Conservation (phyloP, 495 filamentous ascomycete species). For the Niebla homalea region DNA sequence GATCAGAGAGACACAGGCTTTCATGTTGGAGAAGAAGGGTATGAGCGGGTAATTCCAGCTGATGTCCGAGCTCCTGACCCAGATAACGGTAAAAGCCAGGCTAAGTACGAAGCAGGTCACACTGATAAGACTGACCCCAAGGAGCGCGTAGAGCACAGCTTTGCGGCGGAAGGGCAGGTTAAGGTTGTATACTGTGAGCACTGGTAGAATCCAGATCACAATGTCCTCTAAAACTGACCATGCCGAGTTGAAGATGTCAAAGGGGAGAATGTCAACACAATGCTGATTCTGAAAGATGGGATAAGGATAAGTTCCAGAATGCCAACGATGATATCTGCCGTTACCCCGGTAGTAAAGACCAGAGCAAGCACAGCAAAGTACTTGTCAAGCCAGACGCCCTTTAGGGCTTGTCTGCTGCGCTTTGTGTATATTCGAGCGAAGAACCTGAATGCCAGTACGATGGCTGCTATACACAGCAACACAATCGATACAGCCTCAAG, state of each 20-base stretch:
- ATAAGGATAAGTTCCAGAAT: conserved; percentile 6
- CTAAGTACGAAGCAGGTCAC: conserved; percentile 9
- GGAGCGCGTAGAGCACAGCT: conserved; percentile 5
- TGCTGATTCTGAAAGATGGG: conserved; percentile 2
- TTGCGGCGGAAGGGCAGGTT: conserved; percentile 7
- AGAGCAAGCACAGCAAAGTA: conserved; percentile 6
- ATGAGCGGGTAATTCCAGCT: conserved; percentile 12
- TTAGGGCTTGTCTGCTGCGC: conserved; percentile 1
- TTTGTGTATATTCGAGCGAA: conserved; percentile 11
- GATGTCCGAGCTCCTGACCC: conserved; percentile 6
- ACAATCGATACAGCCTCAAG: conserved; percentile 13
- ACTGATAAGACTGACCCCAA: conserved; percentile 6
- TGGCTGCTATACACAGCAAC: conserved; percentile 3
- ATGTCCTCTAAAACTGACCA: conserved; percentile 11
- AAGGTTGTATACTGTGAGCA: conserved; percentile 8
- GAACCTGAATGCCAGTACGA: conserved; percentile 11
- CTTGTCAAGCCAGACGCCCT: conserved; percentile 11
- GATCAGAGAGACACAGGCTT: conserved; percentile 9
- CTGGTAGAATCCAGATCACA: conserved; percentile 10
- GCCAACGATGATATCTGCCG: conserved; percentile 8
- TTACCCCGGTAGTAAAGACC: conserved; percentile 1
- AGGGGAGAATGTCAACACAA: conserved; percentile 7
- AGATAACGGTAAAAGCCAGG: conserved; percentile 6
- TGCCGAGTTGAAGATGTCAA: conserved; percentile 9
- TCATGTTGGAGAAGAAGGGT: conserved; percentile 11